Base-by-base conservation (phyloP, 352 stramenopile genomes). In the Globisporangium lucens region DNA sequence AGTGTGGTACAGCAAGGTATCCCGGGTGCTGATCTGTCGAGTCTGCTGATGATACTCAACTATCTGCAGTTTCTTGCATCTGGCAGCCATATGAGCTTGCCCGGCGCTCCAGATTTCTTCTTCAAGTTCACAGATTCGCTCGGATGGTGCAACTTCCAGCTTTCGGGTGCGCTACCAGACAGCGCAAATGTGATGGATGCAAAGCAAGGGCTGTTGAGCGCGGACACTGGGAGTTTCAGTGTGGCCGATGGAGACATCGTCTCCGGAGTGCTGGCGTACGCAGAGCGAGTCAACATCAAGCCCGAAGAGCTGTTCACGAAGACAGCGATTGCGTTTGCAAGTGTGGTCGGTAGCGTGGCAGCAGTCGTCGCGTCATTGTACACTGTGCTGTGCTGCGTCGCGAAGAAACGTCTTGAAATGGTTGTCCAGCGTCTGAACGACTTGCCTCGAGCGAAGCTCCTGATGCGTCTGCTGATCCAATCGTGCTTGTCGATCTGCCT, bases 41-140 rank as follows among this genome's bases (percentile, higher is more conserved):
- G 71, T 24, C 63, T 92, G 10, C 76, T 83, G 35, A 79, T 89
- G 68, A 75, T 92, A 71, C 70, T 92, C 63, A 83, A 82, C 60
- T 92, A 92, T 33, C 67, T 92, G 29, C 84, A 92, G 68, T 92
- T 92, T 55, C 65, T 92, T 24, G 80, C 84, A 30, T 87, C 80
- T 1, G 77, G 70, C 17, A 89, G 84, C 60, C 84, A 92, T 55
- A 69, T 92, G 46, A 82, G 72, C 36, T 66, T 92, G 57, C 84
- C 84, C 0, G 76, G 65, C 3, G 84, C 84, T 7, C 84, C 84
- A 0, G 68, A 81, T 24, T 89, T 89, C 47, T 89, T 84, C 61
- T 80, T 82, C 57, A 68, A 84, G 36, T 90, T 92, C 61, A 90
- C 80, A 4, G 84, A 92, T 56, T 89, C 84, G 53, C 74, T 92